Evolutionary conservation across 2,329 filamentous ascomycete genomes (phyloP).

Genomic region (Chaetomium sp.): DNA sequence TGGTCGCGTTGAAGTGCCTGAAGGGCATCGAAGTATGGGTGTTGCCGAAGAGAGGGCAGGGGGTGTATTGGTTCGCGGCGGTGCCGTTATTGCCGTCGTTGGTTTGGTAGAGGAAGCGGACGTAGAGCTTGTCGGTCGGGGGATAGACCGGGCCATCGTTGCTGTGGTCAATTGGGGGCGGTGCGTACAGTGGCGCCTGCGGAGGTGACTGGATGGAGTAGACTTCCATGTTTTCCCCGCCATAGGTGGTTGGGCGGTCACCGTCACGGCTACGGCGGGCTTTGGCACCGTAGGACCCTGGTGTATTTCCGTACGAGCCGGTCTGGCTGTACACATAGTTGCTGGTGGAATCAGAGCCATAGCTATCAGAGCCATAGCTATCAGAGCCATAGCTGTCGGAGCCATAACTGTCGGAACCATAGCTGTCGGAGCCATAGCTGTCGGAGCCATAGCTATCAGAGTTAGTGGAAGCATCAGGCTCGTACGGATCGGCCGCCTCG

Average conservation of each 20-base stretch:
- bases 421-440: too few relatives aligned
- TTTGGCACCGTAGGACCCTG: not conserved
- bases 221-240: not conserved
- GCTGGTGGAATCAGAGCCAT: not conserved
- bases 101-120: constrained; percentile 61
- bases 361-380: not conserved
- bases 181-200: not conserved
- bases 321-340: not conserved
- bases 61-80: constrained; percentile 26
- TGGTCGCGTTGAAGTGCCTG: constrained; percentile 43
- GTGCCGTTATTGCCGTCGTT: constrained; percentile 34
- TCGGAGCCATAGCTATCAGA: not conserved
- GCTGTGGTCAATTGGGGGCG: not conserved
- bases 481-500: not conserved
- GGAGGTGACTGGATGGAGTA: not conserved
- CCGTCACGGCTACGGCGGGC: not conserved
- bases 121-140: constrained; percentile 45
- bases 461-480: not conserved
- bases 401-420: too few relatives aligned
- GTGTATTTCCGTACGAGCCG: not conserved
- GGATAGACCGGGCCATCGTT: constrained; percentile 37
- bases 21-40: constrained; percentile 43
- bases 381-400: too few relatives aligned
- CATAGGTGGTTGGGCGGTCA: not conserved
- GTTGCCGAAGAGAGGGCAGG: constrained; percentile 47